Conservation (phyloP, 2,329 filamentous ascomycete genomes). For the Colletotrichum sp. region DNA sequence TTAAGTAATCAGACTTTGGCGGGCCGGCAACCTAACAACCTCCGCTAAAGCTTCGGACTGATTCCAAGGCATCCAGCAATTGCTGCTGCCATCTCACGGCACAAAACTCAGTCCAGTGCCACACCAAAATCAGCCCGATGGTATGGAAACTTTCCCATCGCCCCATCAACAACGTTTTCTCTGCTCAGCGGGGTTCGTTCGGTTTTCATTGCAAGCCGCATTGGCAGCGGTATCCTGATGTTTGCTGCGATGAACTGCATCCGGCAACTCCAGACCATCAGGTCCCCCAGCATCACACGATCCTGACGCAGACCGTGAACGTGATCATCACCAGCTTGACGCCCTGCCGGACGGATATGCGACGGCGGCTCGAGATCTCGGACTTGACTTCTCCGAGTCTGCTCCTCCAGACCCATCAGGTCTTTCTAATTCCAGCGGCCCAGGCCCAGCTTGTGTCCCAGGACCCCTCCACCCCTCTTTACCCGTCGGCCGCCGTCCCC, state of each 20-base stretch:
- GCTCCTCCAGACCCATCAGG: background rate
- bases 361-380: background rate
- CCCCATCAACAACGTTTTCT: background rate
- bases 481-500: background rate
- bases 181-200: background rate
- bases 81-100: background rate
- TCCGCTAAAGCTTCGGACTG: background rate
- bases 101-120: background rate
- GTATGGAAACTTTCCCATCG: background rate
- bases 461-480: background rate
- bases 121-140: background rate
- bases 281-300: background rate
- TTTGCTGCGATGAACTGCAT: background rate
- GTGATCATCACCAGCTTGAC: background rate
- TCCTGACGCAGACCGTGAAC: background rate
- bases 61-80: background rate
- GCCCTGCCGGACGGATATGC: background rate
- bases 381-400: slow-evolving; percentile 5
- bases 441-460: background rate
- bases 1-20: slow-evolving; percentile 15
- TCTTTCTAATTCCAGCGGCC: background rate
- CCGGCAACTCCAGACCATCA: background rate
- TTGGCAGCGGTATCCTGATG: background rate
- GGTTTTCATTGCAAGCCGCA: background rate
- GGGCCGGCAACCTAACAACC: background rate